Base-by-base conservation (phyloP, 352 stramenopile species). In the Phytophthora foliorum region DNA sequence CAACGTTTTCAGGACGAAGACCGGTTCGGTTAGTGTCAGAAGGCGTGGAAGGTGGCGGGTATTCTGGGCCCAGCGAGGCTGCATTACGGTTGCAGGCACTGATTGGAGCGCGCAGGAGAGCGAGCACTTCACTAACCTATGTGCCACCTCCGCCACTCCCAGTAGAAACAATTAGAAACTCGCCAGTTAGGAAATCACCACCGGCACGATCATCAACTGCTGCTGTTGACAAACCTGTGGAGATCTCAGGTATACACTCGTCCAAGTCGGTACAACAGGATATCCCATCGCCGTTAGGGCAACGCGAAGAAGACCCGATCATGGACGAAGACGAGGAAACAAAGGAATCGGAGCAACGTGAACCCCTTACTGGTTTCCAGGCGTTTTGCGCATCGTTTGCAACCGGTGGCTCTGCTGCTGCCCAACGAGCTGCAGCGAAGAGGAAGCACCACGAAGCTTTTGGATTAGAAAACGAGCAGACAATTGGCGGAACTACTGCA, bases 331-430 rank as follows among this genome's bases (percentile, higher is more conserved):
- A 59, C 5, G 50, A 74, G 51, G 51, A 76, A 21, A 67, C 45
- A 7, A 66, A 72, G 29, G 60, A 61, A 7, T 48, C 45, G 2
- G 53, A 63, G 32, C 45, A 39, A 56, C 34, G 3, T 41, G 50
- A 59, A 42, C 25, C 31, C 19, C 38, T 50, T 13, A 51, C 68
- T 19, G 60, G 69, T 62, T 80, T 80, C 44, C 51, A 74, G 29
- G 60, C 56, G 34, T 80, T 77, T 67, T 80, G 73, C 27, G 59
- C 59, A 49, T 73, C 69, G n/a, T 80, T 80, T 62, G 73, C 46
- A 54, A 22, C 32, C 17, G 72, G 72, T 41, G 59, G 64, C 21
- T 70, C 68, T 61, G 56, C 55, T 36, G 59, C 59, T 57, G 72
- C 68, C 25, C 41, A 57, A 56, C 50, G 57, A 58, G 46, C 52